phyloP scores from a whole-genome alignment of 2,329 filamentous ascomycete genomes.

The Anthostomella pinea region DNA sequence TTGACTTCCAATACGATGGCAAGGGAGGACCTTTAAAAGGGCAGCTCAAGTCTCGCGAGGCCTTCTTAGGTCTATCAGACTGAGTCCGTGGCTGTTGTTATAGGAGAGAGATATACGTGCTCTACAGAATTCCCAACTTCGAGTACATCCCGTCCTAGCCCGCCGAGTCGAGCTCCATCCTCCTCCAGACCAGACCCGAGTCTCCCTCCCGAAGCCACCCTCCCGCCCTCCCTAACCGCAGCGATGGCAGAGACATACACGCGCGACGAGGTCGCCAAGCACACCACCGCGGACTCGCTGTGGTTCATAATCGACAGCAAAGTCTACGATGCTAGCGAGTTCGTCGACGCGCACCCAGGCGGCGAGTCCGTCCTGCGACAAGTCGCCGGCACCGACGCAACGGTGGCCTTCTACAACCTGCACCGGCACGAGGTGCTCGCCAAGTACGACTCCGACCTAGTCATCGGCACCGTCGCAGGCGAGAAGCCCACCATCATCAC shows the following conservation, averaged over 20 bases:
- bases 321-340: slow-evolving; percentile 84
- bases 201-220: background rate
- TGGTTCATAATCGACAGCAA: slow-evolving; percentile 86
- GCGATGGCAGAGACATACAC: slow-evolving; percentile 49
- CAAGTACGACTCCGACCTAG: slow-evolving; percentile 70
- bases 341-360: slow-evolving; percentile 80
- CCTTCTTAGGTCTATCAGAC: no score
- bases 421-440: slow-evolving; percentile 85
- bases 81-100: no score
- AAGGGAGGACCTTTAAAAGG: no score
- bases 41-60: no score
- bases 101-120: no score
- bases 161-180: no score
- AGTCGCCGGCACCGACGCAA: slow-evolving; percentile 79
- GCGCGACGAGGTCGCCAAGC: slow-evolving; percentile 67
- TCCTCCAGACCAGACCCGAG: no score
- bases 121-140: no score
- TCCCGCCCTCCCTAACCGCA: slow-evolving; percentile 1
- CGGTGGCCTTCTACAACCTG: slow-evolving; percentile 83
- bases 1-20: no score
- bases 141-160: no score
- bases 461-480: slow-evolving; percentile 70
- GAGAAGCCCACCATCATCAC: slow-evolving; percentile 74
- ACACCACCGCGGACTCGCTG: slow-evolving; percentile 71
- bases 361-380: slow-evolving; percentile 77